Evolutionary conservation across 805 yeast genomes (phyloP).

Genomic region (Wickerhamomyces sydowiorum): DNA sequence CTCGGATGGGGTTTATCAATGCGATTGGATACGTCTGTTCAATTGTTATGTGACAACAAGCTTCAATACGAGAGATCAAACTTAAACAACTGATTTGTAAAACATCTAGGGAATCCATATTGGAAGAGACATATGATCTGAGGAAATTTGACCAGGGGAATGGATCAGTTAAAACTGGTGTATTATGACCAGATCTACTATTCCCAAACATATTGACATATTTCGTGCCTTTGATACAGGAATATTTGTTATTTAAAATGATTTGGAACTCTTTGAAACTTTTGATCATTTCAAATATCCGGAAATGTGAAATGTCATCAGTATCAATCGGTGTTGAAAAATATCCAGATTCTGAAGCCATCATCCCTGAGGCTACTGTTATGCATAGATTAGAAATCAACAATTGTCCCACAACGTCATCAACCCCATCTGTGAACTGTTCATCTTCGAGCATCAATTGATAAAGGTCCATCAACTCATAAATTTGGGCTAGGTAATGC

Average conservation of each 20-base stretch:
- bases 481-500: neutral
- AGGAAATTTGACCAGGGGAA: neutral
- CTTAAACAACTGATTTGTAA: constrained; percentile 3
- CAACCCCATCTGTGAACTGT: neutral
- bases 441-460: neutral
- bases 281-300: neutral
- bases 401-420: constrained; percentile 10
- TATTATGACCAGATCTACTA: no score
- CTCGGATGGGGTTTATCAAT: neutral
- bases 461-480: neutral
- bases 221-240: neutral
- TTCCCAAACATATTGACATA: neutral
- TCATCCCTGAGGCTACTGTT: neutral
- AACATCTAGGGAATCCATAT: constrained; percentile 3
- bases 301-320: neutral
- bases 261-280: neutral
- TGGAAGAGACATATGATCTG: neutral
- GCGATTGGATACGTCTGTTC: neutral
- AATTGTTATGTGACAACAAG: constrained; percentile 7
- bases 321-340: neutral
- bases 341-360: neutral
- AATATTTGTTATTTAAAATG: neutral
- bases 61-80: constrained; percentile 11
- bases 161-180: neutral
- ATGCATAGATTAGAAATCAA: constrained; percentile 8